Percentiles rank a stretch among this genome's conserved stretches.
These are phyloP conservation scores for Beta lomatogona DNA, from an alignment of 179 eudicot genomes.

Conservation along the genomic window DNA sequence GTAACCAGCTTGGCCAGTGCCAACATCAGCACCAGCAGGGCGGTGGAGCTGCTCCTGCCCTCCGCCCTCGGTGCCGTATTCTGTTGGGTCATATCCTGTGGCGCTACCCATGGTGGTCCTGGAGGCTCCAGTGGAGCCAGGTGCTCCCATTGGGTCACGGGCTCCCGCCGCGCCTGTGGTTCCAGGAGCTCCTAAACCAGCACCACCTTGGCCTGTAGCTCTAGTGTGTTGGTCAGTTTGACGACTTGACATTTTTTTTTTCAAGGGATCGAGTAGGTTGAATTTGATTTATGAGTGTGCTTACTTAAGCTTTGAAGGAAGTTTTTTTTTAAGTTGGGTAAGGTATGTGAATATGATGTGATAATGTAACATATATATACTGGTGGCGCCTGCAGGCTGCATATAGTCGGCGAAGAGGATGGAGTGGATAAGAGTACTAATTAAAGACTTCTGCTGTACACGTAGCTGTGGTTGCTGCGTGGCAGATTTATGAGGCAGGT, in stretches of 20 bases:
- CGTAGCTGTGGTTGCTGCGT: constrained; percentile 21
- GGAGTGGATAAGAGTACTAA: background rate
- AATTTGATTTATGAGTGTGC: background rate
- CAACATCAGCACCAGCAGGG: background rate
- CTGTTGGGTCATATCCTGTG: constrained; percentile 18
- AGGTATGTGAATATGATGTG: background rate
- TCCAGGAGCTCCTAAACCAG: constrained; percentile 39
- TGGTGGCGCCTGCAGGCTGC: background rate
- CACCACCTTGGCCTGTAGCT: constrained; percentile 26
- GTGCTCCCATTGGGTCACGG: constrained; percentile 28
- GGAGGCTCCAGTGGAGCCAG: constrained; percentile 18
- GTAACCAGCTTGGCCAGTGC: background rate
- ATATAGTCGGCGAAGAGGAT: background rate
- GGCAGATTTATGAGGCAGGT: constrained; percentile 4
- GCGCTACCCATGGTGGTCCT: constrained; percentile 9
- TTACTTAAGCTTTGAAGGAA: background rate
- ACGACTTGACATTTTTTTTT: constrained; percentile 10
- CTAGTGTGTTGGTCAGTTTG: constrained; percentile 28
- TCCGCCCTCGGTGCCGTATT: constrained; percentile 10
- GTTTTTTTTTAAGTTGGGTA: background rate
- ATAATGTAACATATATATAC: background rate
- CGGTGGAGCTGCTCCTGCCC: constrained; percentile 36
- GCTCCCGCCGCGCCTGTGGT: constrained; percentile 34
- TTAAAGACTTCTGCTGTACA: background rate
- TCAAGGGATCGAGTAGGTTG: background rate